Percentiles rank a stretch among this genome's conserved stretches.
These are phyloP conservation scores for Mucor plumbeus DNA, from an alignment of 371 early-diverging fungal species.

Conservation along the genomic window DNA sequence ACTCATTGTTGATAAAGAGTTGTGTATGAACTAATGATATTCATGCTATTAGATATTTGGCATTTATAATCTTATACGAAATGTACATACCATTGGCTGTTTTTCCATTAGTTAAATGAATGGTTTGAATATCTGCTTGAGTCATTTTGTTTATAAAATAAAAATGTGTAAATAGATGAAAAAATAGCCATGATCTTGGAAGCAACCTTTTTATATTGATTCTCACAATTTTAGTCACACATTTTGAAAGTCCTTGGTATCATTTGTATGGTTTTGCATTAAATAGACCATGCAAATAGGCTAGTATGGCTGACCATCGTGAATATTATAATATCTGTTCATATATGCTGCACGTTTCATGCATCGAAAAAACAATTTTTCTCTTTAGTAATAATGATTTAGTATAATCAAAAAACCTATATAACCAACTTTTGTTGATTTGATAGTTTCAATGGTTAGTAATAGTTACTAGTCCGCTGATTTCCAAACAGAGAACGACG, in stretches of 20 bases:
- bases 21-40: conserved; percentile 42
- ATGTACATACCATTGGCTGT: conserved; percentile 15
- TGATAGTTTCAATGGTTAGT: background rate
- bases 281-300: background rate
- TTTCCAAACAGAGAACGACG: conserved; percentile 5
- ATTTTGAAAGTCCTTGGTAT: conserved; percentile 10
- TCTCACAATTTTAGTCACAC: background rate
- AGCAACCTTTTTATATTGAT: conserved; percentile 1
- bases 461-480: background rate
- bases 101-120: conserved; percentile 23
- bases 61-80: no score
- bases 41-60: background rate
- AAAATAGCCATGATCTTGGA: background rate
- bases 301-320: background rate
- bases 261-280: background rate
- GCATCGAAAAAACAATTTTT: background rate
- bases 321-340: background rate
- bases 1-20: conserved; percentile 78
- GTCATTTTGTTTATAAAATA: conserved; percentile 11
- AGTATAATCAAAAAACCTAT: background rate
- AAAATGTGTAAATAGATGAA: background rate
- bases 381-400: background rate
- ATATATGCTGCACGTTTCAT: background rate
- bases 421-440: background rate
- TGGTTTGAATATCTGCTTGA: conserved; percentile 25